These are phyloP conservation scores for Fusarium humuli DNA, from an alignment of 2,329 filamentous ascomycete genomes.

Conservation along the genomic window DNA sequence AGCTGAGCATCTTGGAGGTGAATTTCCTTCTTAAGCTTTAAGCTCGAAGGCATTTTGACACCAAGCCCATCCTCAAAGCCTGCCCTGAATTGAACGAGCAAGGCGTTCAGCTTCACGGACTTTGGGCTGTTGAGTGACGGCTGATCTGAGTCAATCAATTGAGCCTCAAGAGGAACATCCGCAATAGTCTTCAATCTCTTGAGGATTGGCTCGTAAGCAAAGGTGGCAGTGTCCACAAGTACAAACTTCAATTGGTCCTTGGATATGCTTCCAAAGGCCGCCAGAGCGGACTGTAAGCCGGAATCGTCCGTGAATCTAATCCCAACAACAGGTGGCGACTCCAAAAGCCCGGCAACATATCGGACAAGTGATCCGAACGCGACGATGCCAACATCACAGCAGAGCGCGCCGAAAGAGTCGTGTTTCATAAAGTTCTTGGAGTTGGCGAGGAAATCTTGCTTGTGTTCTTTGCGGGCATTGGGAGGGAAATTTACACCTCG, in stretches of 20 bases:
- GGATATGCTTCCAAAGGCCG: constrained; percentile 52
- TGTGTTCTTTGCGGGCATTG: constrained; percentile 40
- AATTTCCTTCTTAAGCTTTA: constrained; percentile 45
- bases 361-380: constrained; percentile 71
- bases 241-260: constrained; percentile 58
- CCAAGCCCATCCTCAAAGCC: not conserved
- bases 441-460: constrained; percentile 60
- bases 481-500: constrained; percentile 60
- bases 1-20: constrained; percentile 59
- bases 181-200: constrained; percentile 66
- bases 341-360: constrained; percentile 58
- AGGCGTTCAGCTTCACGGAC: constrained; percentile 3
- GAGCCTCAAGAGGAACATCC: constrained; percentile 66
- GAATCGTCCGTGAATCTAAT: constrained; percentile 63
- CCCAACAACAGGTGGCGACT: constrained; percentile 59
- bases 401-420: constrained; percentile 70
- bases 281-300: constrained; percentile 60
- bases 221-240: constrained; percentile 72
- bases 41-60: constrained; percentile 24
- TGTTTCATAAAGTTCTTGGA: constrained; percentile 67
- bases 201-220: constrained; percentile 76
- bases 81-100: not conserved
- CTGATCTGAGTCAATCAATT: constrained; percentile 57
- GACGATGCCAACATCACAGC: constrained; percentile 62
- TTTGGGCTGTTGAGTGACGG: constrained; percentile 16